Base-by-base conservation (phyloP, 2,329 filamentous ascomycete genomes). In the Pseudogymnoascus sp. region DNA sequence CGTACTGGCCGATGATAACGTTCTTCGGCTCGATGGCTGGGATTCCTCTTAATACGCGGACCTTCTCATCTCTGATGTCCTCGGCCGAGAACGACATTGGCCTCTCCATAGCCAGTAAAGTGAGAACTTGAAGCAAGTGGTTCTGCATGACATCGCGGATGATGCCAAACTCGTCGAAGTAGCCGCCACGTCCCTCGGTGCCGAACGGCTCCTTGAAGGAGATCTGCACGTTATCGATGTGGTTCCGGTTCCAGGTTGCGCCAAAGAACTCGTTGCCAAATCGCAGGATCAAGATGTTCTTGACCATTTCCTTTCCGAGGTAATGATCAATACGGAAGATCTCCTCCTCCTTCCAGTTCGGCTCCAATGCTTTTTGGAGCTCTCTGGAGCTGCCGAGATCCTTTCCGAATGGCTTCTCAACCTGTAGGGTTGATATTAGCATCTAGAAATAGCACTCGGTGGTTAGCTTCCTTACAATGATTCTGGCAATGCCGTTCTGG, bases 81-180 rank as follows among this genome's bases (percentile, higher is more conserved):
- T 99, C 94, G 37, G 94, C 86, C 42, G 94, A 96, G 83, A 99
- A 99, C 10, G 93, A 97, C 74, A 99, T 94, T 64, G 94, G 94
- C 67, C 94, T 86, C 80, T 99, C 94, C 94, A 99, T 99, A 66
- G 94, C 91, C 68, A 99, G 85, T 63, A 99, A 85, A 14, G 94
- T 99, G 69, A 99, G 82, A 18, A 99, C 92, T 78, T 99, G 94
- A 63, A 99, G 86, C 72, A 99, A 80, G 79, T 99, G 94, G 83
- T 99, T 99, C 80, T 99, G 94, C 94, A 99, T 97, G 70, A 99
- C 94, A 81, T 99, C 95, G 75, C 95, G 92, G 73, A 99, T 92
- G 77, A 99, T 99, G 73, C 94, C 95, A 72, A 99, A 99, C 79
- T 99, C 94, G 74, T 99, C 95, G 75, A 99, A 99, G 81, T 99